phyloP scores from a whole-genome alignment of 192 early-diverging fungal genomes.

The Cladochytrium replicatum region DNA sequence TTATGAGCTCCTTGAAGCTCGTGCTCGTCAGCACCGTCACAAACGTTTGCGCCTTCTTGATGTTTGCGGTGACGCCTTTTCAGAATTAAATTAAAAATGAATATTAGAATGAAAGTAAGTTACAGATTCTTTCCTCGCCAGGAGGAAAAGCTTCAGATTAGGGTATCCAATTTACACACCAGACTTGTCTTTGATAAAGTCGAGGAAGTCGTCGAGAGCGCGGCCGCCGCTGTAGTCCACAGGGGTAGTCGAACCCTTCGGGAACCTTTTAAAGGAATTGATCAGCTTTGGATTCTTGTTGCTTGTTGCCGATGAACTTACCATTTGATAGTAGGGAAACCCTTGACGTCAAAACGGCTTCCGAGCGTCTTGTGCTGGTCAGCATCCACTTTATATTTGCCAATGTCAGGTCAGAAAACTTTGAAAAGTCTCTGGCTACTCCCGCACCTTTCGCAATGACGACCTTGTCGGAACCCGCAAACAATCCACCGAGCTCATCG shows the following conservation, averaged over 20 bases:
- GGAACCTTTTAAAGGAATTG: too few species aligned
- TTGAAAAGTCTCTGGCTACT: too few species aligned
- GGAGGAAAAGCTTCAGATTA: too few species aligned
- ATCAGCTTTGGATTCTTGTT: too few species aligned
- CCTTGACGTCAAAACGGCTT: constrained; percentile 55
- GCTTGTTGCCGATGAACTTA: too few species aligned
- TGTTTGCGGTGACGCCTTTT: constrained; percentile 47
- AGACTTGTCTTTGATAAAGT: constrained; percentile 75
- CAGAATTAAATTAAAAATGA: not conserved
- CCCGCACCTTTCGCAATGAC: constrained; percentile 90
- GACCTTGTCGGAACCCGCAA: constrained; percentile 55
- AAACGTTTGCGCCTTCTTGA: constrained; percentile 59
- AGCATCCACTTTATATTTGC: constrained; percentile 46
- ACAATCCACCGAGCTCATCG: constrained; percentile 71
- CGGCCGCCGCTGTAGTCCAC: constrained; percentile 78
- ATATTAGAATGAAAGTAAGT: too few species aligned
- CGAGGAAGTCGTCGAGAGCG: constrained; percentile 63
- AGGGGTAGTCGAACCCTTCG: constrained; percentile 62
- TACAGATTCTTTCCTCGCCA: not conserved
- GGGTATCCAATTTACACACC: constrained; percentile 21
- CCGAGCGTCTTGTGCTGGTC: constrained; percentile 82
- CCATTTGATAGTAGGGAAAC: constrained; percentile 90
- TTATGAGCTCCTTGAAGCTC: constrained; percentile 67
- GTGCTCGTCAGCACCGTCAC: constrained; percentile 61
- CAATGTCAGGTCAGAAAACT: constrained; percentile 20